These are phyloP conservation scores for Exserohilum rostratum DNA, from an alignment of 2,329 filamentous ascomycete species.

Conservation along the genomic window DNA sequence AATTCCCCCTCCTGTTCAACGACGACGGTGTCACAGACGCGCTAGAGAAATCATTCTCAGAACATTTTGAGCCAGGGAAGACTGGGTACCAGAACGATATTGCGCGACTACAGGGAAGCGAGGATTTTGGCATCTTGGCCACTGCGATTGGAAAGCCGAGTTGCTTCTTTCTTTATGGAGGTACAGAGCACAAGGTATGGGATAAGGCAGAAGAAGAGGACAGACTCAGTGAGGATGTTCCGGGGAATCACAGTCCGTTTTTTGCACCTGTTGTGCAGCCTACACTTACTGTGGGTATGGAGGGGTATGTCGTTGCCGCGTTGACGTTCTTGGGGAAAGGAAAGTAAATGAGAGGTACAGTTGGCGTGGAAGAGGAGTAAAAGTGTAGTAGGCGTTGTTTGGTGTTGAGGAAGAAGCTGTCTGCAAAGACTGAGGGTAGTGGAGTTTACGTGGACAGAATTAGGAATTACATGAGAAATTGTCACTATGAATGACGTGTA, in stretches of 20 bases:
- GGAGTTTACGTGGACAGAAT: too few species aligned
- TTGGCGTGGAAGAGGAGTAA: background rate
- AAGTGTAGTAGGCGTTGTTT: too few species aligned
- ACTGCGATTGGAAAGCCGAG: constrained; percentile 57
- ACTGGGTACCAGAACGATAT: constrained; percentile 49
- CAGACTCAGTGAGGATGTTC: constrained; percentile 55
- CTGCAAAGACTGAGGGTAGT: too few species aligned
- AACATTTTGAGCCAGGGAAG: constrained; percentile 51
- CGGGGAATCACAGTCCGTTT: constrained; percentile 64
- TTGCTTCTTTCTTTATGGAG: constrained; percentile 64
- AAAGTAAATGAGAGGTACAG: background rate
- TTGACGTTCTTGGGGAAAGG: constrained; percentile 53
- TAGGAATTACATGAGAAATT: too few species aligned
- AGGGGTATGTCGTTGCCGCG: constrained; percentile 59
- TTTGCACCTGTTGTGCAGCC: constrained; percentile 66
- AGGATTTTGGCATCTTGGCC: constrained; percentile 65
- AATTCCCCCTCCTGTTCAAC: constrained; percentile 60
- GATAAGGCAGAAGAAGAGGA: constrained; percentile 57
- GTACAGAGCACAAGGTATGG: constrained; percentile 57
- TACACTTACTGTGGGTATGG: constrained; percentile 59
- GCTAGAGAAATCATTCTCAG: constrained; percentile 53
- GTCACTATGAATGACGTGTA: too few species aligned
- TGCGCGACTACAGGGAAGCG: constrained; percentile 55
- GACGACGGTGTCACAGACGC: constrained; percentile 52
- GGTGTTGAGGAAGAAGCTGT: too few species aligned